Percentiles rank a stretch among this genome's conserved stretches.
These are phyloP conservation scores for Hypericum androsaemum DNA, from an alignment of 345 rosid species.

Conservation along the genomic window DNA sequence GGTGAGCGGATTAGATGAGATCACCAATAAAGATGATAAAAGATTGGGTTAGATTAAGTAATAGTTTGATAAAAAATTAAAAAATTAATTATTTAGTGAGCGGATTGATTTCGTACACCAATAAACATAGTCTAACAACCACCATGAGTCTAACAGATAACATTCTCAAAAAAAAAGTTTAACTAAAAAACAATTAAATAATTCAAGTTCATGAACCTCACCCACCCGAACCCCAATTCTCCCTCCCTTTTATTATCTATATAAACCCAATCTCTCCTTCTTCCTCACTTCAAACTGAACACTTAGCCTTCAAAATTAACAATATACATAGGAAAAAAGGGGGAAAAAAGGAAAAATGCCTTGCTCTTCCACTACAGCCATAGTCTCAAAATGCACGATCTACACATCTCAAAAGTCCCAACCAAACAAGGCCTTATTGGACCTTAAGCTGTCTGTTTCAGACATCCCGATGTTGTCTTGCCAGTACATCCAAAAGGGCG, in stretches of 20 bases:
- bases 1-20: no score
- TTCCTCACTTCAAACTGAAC: background rate
- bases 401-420: constrained; percentile 37
- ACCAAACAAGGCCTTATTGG: constrained; percentile 4
- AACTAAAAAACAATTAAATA: no score
- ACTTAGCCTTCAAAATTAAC: background rate
- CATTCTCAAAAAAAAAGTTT: no score
- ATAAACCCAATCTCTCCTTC: background rate
- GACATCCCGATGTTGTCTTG: constrained; percentile 97
- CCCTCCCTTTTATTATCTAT: background rate
- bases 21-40: no score
- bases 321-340: background rate
- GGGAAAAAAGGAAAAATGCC: constrained; percentile 34
- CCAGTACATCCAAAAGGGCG: constrained; percentile 94
- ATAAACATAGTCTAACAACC: no score
- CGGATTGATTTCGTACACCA: no score
- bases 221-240: constrained; percentile 6
- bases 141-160: no score
- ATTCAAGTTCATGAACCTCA: constrained; percentile 44
- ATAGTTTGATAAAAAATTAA: no score
- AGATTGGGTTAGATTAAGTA: no score
- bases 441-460: constrained; percentile 73
- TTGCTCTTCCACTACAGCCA: constrained; percentile 29
- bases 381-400: constrained; percentile 50
- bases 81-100: no score